A percentile compares a stretch with the other conserved stretches of the same genome.
phyloP scores from a whole-genome alignment of 805 yeast species.

The Cyberlindnera amylophila region DNA sequence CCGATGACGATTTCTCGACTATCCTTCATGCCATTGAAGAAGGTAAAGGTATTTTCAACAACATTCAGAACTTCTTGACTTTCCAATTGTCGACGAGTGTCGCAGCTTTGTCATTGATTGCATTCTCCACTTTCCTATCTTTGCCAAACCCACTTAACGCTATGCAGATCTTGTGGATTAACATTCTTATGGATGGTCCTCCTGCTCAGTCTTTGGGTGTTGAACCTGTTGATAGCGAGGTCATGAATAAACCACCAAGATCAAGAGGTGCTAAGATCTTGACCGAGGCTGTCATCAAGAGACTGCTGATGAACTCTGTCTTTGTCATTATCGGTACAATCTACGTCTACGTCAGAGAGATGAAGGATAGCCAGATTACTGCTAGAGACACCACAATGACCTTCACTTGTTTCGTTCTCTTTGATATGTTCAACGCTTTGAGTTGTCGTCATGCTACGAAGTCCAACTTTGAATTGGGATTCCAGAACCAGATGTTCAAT shows the following conservation, averaged over 20 bases:
- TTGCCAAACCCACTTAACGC: conserved; percentile 94
- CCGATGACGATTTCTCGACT: conserved; percentile 95
- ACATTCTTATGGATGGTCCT: conserved; percentile 97
- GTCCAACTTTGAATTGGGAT: conserved; percentile 79
- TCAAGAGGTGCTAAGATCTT: conserved; percentile 80
- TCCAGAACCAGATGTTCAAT: conserved; percentile 85
- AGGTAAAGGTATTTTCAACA: conserved; percentile 95
- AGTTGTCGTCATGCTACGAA: conserved; percentile 87
- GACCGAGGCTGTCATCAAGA: conserved; percentile 60
- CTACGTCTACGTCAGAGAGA: conserved; percentile 79
- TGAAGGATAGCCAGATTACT: conserved; percentile 79
- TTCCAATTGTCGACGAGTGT: conserved; percentile 95
- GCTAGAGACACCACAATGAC: conserved; percentile 99
- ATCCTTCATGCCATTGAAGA: conserved; percentile 92
- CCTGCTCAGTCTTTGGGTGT: conserved; percentile 98
- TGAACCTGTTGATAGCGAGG: conserved; percentile 94
- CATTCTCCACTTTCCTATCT: conserved; percentile 79
- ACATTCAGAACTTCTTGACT: conserved; percentile 90
- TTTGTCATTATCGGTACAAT: conserved; percentile 84
- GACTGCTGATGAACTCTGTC: conserved; percentile 72
- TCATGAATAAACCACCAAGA: conserved; percentile 96
- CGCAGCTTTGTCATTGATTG: conserved; percentile 88
- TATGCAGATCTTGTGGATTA: conserved; percentile 97
- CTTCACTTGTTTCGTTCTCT: conserved; percentile 92
- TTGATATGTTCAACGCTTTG: conserved; percentile 95